Percentiles rank a stretch among this genome's conserved stretches.
These are phyloP conservation scores for Senna tora DNA, from an alignment of 306 rosid species.

Conservation along the genomic window DNA sequence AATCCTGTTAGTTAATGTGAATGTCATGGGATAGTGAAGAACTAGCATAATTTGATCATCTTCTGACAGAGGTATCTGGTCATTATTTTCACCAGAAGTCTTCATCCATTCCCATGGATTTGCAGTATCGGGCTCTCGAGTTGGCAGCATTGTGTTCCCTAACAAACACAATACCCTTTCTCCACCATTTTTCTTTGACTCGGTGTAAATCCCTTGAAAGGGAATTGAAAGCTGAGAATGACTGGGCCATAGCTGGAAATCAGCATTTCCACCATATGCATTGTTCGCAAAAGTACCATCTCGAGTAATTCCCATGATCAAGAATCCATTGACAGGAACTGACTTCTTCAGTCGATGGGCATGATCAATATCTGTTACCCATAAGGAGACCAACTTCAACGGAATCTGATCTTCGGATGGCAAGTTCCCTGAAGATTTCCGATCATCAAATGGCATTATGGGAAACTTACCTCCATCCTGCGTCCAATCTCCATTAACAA, in stretches of 20 bases:
- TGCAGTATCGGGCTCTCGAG: conserved; percentile 61
- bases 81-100: conserved; percentile 40
- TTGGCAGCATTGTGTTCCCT: conserved; percentile 77
- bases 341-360: conserved; percentile 62
- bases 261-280: conserved; percentile 46
- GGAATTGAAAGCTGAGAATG: conserved; percentile 62
- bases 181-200: conserved; percentile 76
- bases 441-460: conserved; percentile 68
- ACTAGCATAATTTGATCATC: conserved; percentile 77
- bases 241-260: conserved; percentile 65
- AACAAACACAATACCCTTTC: conserved; percentile 87
- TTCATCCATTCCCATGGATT: conserved; percentile 84
- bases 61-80: conserved; percentile 58
- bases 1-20: conserved; percentile 62
- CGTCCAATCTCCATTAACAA: conserved; percentile 84
- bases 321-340: conserved; percentile 55
- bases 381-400: conserved; percentile 64
- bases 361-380: conserved; percentile 72
- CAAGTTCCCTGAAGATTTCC: conserved; percentile 8
- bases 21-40: conserved; percentile 72
- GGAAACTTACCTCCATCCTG: conserved; percentile 70
- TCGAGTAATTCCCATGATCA: conserved; percentile 64
- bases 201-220: conserved; percentile 87
- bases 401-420: conserved; percentile 39
- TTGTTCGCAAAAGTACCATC: conserved; percentile 48